Evolutionary conservation across 495 filamentous ascomycete genomes (phyloP).

Genomic region (Symbiotaphrina buchneri): DNA sequence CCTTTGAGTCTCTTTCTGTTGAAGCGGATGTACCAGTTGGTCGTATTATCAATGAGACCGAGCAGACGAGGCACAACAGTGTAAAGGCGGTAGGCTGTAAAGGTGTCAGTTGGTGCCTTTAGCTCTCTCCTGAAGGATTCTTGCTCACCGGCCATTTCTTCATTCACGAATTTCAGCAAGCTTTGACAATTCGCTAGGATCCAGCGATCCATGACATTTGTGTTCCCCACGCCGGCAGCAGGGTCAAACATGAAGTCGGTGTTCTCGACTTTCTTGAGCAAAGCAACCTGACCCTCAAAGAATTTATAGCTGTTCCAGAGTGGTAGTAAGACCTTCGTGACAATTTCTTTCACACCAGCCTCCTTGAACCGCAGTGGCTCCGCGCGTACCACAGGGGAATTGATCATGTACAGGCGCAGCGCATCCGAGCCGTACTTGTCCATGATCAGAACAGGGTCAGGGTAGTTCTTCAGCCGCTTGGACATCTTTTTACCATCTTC

Average conservation of each 20-base stretch:
- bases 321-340: slow-evolving; percentile 80
- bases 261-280: slow-evolving; percentile 74
- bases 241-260: slow-evolving; percentile 67
- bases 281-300: slow-evolving; percentile 83
- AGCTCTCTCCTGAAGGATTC: no score
- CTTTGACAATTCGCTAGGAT: slow-evolving; percentile 86
- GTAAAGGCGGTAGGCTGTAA: slow-evolving; percentile 55
- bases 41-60: slow-evolving; percentile 78
- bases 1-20: slow-evolving; percentile 93
- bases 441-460: slow-evolving; percentile 73
- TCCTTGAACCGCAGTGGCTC: slow-evolving; percentile 88
- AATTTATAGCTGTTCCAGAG: slow-evolving; percentile 98
- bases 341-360: slow-evolving; percentile 81
- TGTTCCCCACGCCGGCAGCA: slow-evolving; percentile 45
- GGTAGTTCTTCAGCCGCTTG: slow-evolving; percentile 93
- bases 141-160: slow-evolving; percentile 64
- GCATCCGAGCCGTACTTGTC: slow-evolving; percentile 82
- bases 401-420: slow-evolving; percentile 85
- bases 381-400: slow-evolving; percentile 87
- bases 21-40: slow-evolving; percentile 99
- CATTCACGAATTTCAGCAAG: slow-evolving; percentile 76
- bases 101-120: slow-evolving; percentile 2
- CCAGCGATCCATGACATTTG: slow-evolving; percentile 95
- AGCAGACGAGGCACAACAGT: slow-evolving; percentile 85
- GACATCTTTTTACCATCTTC: slow-evolving; percentile 99